These are phyloP conservation scores for Aspergillus piperis DNA, from an alignment of 2,329 filamentous ascomycete species.

Conservation along the genomic window DNA sequence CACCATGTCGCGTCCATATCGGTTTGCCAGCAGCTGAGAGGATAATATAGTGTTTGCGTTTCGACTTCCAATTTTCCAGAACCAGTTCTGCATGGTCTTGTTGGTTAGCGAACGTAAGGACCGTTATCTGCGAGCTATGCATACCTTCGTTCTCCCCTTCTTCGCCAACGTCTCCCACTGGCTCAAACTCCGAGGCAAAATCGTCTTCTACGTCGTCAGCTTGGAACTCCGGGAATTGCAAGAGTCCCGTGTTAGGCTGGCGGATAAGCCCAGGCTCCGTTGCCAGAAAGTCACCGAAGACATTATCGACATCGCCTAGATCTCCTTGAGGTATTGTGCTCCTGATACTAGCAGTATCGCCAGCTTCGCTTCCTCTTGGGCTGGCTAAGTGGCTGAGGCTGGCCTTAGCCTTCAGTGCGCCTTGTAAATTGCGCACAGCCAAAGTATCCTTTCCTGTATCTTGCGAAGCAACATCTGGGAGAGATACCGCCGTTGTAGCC, in stretches of 20 bases:
- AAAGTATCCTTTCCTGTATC: slow-evolving; percentile 70
- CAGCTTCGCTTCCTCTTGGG: slow-evolving; percentile 51
- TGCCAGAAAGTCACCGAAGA: slow-evolving; percentile 70
- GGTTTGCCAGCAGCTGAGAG: slow-evolving; percentile 95
- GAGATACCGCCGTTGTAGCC: slow-evolving; percentile 81
- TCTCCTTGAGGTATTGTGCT: slow-evolving; percentile 57
- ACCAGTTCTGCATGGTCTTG: slow-evolving; percentile 42
- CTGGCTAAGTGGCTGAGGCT: slow-evolving; percentile 48
- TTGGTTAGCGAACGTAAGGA: slow-evolving; percentile 10
- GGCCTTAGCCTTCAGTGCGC: slow-evolving; percentile 34
- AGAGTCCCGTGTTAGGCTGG: slow-evolving; percentile 35
- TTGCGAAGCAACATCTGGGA: slow-evolving; percentile 75
- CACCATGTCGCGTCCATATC: slow-evolving; percentile 93
- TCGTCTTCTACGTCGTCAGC: slow-evolving; percentile 60
- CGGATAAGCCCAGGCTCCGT: slow-evolving; percentile 42
- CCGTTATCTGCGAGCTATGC: slow-evolving; percentile 6
- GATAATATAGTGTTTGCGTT: slow-evolving; percentile 96
- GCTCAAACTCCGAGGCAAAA: slow-evolving; percentile 77
- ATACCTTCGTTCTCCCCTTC: slow-evolving; percentile 60
- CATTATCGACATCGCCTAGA: slow-evolving; percentile 74
- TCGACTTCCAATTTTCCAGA: slow-evolving; percentile 79
- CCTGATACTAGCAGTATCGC: slow-evolving; percentile 53
- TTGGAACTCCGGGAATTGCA: slow-evolving; percentile 38
- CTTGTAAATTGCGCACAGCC: slow-evolving; percentile 34
- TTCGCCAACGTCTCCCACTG: slow-evolving; percentile 60